Evolutionary conservation across 2,329 filamentous ascomycete genomes (phyloP).

Genomic region (Cadophora sp.): DNA sequence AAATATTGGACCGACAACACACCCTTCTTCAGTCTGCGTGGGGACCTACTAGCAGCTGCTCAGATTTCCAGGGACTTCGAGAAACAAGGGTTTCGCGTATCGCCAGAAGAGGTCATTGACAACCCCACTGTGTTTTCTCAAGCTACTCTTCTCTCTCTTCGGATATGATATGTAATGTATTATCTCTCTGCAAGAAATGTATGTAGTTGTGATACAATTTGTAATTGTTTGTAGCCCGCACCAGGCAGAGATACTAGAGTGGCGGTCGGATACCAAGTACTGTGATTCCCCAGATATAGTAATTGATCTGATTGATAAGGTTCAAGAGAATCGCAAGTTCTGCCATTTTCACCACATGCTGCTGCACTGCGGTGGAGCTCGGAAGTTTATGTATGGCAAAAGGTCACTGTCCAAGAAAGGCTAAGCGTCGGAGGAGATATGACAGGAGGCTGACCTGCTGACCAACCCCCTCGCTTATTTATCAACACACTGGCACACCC

Average conservation of each 20-base stretch:
- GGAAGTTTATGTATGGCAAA: not conserved
- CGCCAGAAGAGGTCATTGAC: conserved; percentile 18
- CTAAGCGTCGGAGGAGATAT: not conserved
- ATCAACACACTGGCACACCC: too few relatives aligned
- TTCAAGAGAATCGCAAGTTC: too few relatives aligned
- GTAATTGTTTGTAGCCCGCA: not conserved
- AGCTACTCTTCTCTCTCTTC: not conserved
- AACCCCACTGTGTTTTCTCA: conserved; percentile 8
- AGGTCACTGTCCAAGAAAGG: not conserved
- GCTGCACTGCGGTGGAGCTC: not conserved
- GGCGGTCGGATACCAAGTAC: too few relatives aligned
- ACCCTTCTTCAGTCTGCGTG: conserved; percentile 15
- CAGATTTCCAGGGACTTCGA: conserved; percentile 4
- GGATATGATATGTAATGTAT: not conserved
- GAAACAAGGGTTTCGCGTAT: conserved; percentile 4
- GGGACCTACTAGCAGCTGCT: conserved; percentile 15
- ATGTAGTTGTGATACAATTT: not conserved
- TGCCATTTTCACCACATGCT: too few relatives aligned
- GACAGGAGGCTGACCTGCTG: not conserved
- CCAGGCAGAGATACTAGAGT: too few relatives aligned
- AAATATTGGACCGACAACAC: conserved; percentile 10
- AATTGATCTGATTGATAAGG: too few relatives aligned
- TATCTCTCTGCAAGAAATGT: too few relatives aligned
- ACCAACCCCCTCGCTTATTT: not conserved
- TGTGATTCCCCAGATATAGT: too few relatives aligned